phyloP scores from a whole-genome alignment of 768 basidiomycete species.

The Fomitopsis pulvina region DNA sequence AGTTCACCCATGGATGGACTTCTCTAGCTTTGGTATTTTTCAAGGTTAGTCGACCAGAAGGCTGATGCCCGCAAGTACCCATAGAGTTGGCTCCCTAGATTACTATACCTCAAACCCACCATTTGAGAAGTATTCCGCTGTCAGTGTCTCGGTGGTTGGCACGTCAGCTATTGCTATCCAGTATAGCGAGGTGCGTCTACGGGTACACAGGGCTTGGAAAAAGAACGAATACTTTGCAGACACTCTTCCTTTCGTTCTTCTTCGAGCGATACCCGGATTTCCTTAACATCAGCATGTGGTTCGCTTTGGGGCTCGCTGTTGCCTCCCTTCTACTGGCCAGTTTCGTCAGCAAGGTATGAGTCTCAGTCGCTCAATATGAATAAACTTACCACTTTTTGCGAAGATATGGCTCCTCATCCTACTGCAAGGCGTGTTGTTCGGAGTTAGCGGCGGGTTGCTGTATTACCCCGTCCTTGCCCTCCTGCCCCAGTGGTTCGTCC shows the following conservation, averaged over 20 bases:
- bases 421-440: conserved; percentile 18
- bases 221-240: not conserved
- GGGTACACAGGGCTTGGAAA: not conserved
- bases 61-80: not conserved
- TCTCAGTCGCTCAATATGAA: not conserved
- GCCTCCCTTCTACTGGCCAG: conserved; percentile 14
- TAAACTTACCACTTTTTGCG: not conserved
- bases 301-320: conserved; percentile 12
- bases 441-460: conserved; percentile 14
- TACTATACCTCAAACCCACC: conserved; percentile 19
- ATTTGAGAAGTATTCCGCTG: conserved; percentile 10
- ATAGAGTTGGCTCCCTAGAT: conserved; percentile 3
- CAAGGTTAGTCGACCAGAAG: conserved; percentile 9
- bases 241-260: conserved; percentile 9
- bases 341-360: conserved; percentile 14
- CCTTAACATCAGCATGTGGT: conserved; percentile 12
- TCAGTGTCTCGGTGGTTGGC: conserved; percentile 15
- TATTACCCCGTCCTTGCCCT: conserved; percentile 13
- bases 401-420: conserved; percentile 18
- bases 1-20: not conserved
- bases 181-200: conserved; percentile 13
- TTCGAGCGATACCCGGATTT: conserved; percentile 17
- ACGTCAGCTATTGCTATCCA: conserved; percentile 13
- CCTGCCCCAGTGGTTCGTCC: conserved; percentile 18
- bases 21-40: conserved; percentile 18